Base-by-base conservation (phyloP, 768 basidiomycete genomes). In the Mycena olivaceomarginata region DNA sequence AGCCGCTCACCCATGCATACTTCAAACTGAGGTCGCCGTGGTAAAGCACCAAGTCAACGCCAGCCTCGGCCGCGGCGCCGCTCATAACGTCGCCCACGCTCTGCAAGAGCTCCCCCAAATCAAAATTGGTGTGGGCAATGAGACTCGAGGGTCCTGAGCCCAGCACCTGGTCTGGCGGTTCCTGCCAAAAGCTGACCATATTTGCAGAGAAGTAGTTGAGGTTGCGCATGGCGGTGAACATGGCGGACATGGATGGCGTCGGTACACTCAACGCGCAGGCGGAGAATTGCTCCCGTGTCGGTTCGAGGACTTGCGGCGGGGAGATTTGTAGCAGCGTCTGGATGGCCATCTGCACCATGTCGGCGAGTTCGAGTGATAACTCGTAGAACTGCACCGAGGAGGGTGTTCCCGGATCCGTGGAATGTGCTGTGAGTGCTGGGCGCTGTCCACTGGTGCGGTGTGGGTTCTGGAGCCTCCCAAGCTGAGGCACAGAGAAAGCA, bases 171-270 rank as follows among this genome's bases (percentile, higher is more conserved):
- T 77, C 80, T 43, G 84, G 78, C 48, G 67, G 79, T 79, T 86
- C 83, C 18, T 84, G 82, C 74, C 87, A 89, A 81, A 94, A 89
- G 13, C 90, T 85, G 7, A 89, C 82, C 92, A 96, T 92, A 83
- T 96, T 95, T n/a, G 95, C 96, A 6, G 96, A 96, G 79, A 98
- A 92, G 82, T 96, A 98, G 83, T 98, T 98, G 79, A 99, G 91
- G 79, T 94, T 95, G 86, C 97, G 97, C 96, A 98, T 96, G 51
- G 94, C 91, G 20, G 96, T 96, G 83, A 98, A 92, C 84, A 99
- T 90, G 51, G 96, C 96, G 20, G 96, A 95, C 85, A 99, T 90
- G 79, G 94, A 96, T 8, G 97, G 92, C 0, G 95, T 95, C 12
- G 97, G 98, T 59, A 98, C 92, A 48, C 96, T 93, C 37, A 99